These are phyloP conservation scores for Leccinum pellstonianum DNA, from an alignment of 768 basidiomycete species.

Conservation along the genomic window DNA sequence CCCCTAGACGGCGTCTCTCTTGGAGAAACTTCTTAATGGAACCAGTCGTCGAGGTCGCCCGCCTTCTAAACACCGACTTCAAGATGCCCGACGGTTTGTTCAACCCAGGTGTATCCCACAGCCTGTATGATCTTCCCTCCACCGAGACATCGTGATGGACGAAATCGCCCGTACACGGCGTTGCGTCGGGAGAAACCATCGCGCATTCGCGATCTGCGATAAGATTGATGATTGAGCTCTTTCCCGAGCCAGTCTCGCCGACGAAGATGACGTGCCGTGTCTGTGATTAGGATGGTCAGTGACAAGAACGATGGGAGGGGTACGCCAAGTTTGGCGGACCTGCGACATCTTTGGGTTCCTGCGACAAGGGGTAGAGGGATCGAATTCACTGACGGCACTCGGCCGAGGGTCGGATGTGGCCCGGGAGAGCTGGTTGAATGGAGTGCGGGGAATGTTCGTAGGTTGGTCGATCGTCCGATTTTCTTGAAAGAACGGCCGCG, in stretches of 20 bases:
- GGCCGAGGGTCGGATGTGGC: neutral
- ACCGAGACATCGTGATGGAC: slow-evolving; percentile 24
- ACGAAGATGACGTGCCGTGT: slow-evolving; percentile 35
- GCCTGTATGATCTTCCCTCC: slow-evolving; percentile 10
- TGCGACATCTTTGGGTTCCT: neutral
- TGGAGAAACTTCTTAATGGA: slow-evolving; percentile 34
- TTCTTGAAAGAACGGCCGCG: neutral
- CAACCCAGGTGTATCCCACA: slow-evolving; percentile 37
- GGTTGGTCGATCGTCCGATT: neutral
- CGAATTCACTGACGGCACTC: neutral
- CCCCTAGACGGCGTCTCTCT: slow-evolving; percentile 19
- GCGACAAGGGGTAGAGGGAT: neutral
- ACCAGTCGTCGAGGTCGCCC: neutral
- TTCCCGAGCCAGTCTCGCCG: slow-evolving; percentile 35
- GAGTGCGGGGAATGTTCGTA: neutral
- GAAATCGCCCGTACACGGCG: slow-evolving; percentile 34
- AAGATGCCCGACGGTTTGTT: slow-evolving; percentile 10
- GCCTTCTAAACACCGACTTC: slow-evolving; percentile 8
- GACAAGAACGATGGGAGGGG: neutral
- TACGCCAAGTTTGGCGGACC: neutral
- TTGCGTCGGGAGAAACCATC: slow-evolving; percentile 24
- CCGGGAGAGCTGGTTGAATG: neutral
- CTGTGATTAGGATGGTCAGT: slow-evolving; percentile 2
- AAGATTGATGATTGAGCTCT: slow-evolving; percentile 46
- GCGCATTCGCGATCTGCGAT: slow-evolving; percentile 27